Evolutionary conservation across 2,329 filamentous ascomycete species (phyloP).

Genomic region (Aschersonia sp.): DNA sequence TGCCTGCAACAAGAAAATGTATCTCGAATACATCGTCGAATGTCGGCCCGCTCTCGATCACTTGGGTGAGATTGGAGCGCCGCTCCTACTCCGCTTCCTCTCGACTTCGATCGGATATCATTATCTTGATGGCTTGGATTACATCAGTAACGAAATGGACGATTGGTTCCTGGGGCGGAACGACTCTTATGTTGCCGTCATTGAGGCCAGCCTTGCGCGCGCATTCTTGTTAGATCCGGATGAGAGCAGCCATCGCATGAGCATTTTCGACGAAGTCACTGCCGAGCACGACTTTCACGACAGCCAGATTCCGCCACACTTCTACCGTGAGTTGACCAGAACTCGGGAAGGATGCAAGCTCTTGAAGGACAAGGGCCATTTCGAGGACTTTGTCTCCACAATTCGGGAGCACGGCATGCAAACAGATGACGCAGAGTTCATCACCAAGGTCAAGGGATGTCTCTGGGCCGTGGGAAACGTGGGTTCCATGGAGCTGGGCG

Average conservation of each 20-base stretch:
- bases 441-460: constrained; percentile 91
- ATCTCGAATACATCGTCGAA: constrained; percentile 91
- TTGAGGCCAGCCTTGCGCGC: constrained; percentile 87
- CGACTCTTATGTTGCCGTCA: constrained; percentile 84
- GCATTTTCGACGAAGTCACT: constrained; percentile 43
- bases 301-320: constrained; percentile 78
- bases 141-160: constrained; percentile 99
- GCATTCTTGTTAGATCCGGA: constrained; percentile 58
- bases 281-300: constrained; percentile 43
- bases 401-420: constrained; percentile 81
- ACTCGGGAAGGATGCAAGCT: constrained; percentile 86
- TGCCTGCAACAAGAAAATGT: constrained; percentile 82
- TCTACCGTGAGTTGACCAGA: constrained; percentile 87
- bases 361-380: constrained; percentile 85
- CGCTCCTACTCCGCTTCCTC: constrained; percentile 77
- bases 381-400: constrained; percentile 79
- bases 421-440: constrained; percentile 67
- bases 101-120: constrained; percentile 96
- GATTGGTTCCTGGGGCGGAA: constrained; percentile 98
- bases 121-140: constrained; percentile 91
- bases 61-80: constrained; percentile 89
- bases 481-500: constrained; percentile 93
- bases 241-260: constrained; percentile 40
- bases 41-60: constrained; percentile 91
- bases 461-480: constrained; percentile 97